Evolutionary conservation across 805 yeast genomes (phyloP), one percentile per base, ranked within the genome.

Genomic region (Isabelozyma pseudorhagii): DNA sequence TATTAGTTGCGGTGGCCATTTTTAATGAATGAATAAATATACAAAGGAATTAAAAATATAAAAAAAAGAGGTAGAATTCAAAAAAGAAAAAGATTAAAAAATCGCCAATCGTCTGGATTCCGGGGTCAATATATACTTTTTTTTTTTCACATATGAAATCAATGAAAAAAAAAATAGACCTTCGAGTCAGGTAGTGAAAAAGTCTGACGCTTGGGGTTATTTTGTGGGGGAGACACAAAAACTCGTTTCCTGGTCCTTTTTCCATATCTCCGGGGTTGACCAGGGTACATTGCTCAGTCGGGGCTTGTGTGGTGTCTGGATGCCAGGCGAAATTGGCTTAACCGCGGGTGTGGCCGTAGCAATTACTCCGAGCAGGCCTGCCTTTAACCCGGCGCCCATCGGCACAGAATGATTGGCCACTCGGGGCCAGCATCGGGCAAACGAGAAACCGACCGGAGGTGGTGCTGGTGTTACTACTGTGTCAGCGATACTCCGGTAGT

Each of bases 1-100:
- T 41, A 21, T 41, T 21, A 41, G 29, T n/a, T n/a, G 45, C 38
- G 27, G 53, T 11, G 36, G 40, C 17, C 38, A 44, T 27, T 40
- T 17, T 43, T 21, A 18, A 40, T 40, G 42, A 40, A 40, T 40
- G 28, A 17, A 40, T 40, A 40, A 40, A 40, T 46, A 47, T 27
- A 36, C 42, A 34, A n/a, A 21, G 38, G 17, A 13, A 34, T 5
- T 27, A 43, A 38, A 18, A 18, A 21, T 36, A 38, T 21, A 31
- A 17, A 31, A 25, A 34, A 44, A 34, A 40, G n/a, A 39, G 39
- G 17, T 38, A 5, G 17, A 13, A 38, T 8, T 4, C 8, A n/a
- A 13, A 38, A 7, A 38, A 38, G 8, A 13, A 8, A 8, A 34
- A 13, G 14, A 34, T 5, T 8, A 34, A 17, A 14, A 38, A 31